Percentiles rank a stretch among this genome's conserved stretches.
Conservation (phyloP, 2,329 filamentous ascomycete species). For the Pseudogymnoascus sp. region DNA sequence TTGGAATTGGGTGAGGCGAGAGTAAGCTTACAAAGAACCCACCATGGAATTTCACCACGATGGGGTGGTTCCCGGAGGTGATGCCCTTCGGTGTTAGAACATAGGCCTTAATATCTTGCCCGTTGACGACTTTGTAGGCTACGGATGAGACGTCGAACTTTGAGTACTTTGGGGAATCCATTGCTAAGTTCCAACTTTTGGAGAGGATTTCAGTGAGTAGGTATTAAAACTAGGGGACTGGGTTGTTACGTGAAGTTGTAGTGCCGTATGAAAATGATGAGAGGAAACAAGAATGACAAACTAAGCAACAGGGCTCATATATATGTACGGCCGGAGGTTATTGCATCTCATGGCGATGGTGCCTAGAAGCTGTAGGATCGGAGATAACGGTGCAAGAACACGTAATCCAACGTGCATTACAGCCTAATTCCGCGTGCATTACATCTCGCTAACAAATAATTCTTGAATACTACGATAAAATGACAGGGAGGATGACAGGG, state of each 20-base stretch:
- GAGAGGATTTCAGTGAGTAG: background rate
- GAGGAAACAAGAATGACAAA: background rate
- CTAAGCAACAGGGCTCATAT: background rate
- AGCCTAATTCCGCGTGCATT: background rate
- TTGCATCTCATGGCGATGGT: background rate
- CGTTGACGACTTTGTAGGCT: conserved; percentile 19
- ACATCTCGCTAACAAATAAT: background rate
- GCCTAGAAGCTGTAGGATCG: background rate
- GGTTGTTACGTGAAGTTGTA: background rate
- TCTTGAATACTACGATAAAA: background rate
- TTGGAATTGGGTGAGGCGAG: background rate
- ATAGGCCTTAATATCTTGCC: conserved; percentile 17
- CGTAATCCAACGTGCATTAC: background rate
- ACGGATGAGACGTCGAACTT: conserved; percentile 16
- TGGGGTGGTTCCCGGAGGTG: conserved; percentile 13
- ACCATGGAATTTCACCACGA: conserved; percentile 19
- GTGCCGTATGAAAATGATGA: background rate
- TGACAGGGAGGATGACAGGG: background rate
- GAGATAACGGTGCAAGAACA: background rate
- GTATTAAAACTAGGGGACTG: background rate
- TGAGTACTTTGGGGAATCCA: conserved; percentile 18
- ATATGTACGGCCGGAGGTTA: background rate
- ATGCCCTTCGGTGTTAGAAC: conserved; percentile 19
- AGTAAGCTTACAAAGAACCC: conserved; percentile 15
- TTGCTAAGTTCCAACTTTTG: background rate